These are phyloP conservation scores for Pleodorina starrii DNA, from an alignment of 139 green algal species.

Conservation along the genomic window DNA sequence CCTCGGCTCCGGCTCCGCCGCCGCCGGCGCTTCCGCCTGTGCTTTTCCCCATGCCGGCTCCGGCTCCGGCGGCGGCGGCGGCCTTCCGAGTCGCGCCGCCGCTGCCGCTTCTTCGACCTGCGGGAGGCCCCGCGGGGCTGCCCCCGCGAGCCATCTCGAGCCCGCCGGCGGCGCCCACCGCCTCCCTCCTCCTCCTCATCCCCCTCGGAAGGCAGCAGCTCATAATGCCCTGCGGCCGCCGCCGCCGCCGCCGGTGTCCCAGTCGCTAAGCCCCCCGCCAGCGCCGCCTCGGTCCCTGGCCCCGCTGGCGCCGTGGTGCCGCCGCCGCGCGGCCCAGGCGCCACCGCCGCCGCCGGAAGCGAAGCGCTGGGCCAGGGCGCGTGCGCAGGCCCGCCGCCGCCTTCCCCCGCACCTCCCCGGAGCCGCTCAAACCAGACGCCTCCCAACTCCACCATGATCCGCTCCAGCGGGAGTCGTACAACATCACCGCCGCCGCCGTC, in stretches of 20 bases:
- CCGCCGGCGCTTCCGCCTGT: neutral
- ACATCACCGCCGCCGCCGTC: no score
- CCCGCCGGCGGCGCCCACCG: neutral
- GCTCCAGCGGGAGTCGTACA: neutral
- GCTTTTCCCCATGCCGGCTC: neutral
- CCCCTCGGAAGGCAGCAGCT: constrained; percentile 27
- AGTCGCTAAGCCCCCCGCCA: no score
- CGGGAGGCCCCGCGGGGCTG: neutral
- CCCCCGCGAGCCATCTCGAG: neutral
- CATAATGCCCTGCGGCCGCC: neutral
- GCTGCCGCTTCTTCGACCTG: neutral
- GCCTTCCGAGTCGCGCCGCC: neutral
- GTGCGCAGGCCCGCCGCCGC: no score
- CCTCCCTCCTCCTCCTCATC: neutral
- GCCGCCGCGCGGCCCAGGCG: no score
- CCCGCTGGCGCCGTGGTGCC: no score
- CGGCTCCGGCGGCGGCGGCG: neutral
- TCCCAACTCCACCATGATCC: neutral
- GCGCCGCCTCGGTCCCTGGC: no score
- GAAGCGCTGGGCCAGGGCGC: no score
- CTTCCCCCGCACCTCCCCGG: no score
- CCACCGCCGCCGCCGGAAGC: no score
- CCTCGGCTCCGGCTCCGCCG: neutral
- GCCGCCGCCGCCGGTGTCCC: neutral
- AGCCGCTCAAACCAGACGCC: constrained; percentile 21